Conservation (phyloP, 306 rosid genomes). For the Ormosia semicastrata region DNA sequence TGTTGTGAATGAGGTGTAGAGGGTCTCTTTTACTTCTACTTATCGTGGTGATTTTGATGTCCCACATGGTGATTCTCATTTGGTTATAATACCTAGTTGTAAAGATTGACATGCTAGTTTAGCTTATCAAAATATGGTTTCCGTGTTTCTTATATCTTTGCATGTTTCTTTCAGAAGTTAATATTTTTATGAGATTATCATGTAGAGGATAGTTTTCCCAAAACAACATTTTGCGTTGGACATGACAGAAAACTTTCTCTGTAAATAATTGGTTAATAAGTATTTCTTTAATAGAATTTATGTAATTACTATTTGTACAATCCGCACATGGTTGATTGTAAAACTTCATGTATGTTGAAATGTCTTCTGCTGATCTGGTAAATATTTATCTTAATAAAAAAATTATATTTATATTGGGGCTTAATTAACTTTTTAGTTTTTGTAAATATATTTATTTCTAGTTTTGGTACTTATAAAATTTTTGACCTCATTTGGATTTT, state of each 20-base stretch:
- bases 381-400: no score
- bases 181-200: background rate
- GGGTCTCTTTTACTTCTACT: background rate
- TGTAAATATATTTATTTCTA: no score
- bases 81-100: background rate
- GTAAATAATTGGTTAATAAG: conserved; percentile 5
- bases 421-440: no score
- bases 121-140: background rate
- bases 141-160: background rate
- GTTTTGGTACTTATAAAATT: no score
- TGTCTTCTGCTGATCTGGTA: no score
- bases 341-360: no score
- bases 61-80: conserved; percentile 9
- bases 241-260: background rate
- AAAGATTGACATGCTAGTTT: background rate
- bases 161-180: background rate
- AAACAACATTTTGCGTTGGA: conserved; percentile 1
- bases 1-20: conserved; percentile 21
- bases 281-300: background rate
- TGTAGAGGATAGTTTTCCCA: background rate
- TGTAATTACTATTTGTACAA: background rate
- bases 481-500: no score
- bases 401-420: no score
- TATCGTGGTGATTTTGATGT: conserved; percentile 22
- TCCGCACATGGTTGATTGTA: background rate